Evolutionary conservation across 2,329 filamentous ascomycete genomes (phyloP), one percentile per base, ranked within the genome.

Genomic region (Tolypocladium tropicale): DNA sequence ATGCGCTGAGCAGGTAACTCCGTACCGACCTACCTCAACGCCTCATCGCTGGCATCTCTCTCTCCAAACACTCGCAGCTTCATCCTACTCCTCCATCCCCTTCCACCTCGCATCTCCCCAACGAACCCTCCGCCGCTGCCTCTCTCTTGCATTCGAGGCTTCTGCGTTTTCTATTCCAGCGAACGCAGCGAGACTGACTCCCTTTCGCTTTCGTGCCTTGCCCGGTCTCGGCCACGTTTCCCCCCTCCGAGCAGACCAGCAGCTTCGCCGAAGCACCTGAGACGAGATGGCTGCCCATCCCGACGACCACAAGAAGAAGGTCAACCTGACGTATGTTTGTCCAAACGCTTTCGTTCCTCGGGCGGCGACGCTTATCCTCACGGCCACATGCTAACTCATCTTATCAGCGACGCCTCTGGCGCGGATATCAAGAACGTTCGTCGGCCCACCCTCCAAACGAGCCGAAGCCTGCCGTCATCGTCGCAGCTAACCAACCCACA

Each of bases 371-470:
- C 39, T 39, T 32, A 16, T 23, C 5, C 11, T 36, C 14, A 6
- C 18, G 37, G 14, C 28, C 12, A 21, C 33, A 34, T 39, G 41
- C 76, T 79, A 65, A 79, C 72, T 53, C 34, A 28, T 55, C 57
- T 52, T 46, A 65, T 55, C 64, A 96, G 91, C 77, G 91, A 96
- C 76, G 79, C 89, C 71, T 96, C 92, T 59, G 92, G 92, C 72
- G 86, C 89, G 61, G 90, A 95, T 72, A 82, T 85, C 76, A 94
- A 89, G 78, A 82, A 89, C 63, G 90, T 95, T 81, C 70, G 83
- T 75, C 63, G 54, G 60, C 62, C 61, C 61, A 51, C 49, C 30
- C 25, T n/a, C n/a, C n/a, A n/a, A n/a, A n/a, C n/a, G n/a, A n/a
- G 62, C 55, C 57, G 48, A 61, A 53, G 14, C 50, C 23, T 54